phyloP scores from a whole-genome alignment of 2,329 filamentous ascomycete species.

The Diaporthe sp. region DNA sequence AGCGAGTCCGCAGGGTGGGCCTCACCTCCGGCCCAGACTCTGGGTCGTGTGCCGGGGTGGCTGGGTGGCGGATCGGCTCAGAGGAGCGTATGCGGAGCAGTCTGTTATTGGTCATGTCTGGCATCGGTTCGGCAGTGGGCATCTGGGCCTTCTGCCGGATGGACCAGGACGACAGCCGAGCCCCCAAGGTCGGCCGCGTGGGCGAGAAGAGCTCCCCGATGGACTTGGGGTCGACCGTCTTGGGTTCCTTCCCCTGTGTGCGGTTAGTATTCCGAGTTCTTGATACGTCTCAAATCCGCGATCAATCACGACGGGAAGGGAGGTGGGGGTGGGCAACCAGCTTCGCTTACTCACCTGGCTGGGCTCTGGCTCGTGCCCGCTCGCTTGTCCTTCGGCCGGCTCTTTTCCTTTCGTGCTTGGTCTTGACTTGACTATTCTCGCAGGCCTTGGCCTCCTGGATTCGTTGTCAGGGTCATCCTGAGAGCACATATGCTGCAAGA shows the following conservation, averaged over 20 bases:
- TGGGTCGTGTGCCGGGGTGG: background rate
- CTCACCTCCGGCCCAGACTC: background rate
- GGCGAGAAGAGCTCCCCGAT: constrained; percentile 25
- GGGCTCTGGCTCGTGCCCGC: background rate
- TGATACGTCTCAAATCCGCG: background rate
- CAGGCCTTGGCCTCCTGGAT: background rate
- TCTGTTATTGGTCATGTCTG: constrained; percentile 5
- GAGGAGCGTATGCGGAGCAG: background rate
- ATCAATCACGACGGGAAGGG: background rate
- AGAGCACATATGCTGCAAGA: constrained; percentile 25
- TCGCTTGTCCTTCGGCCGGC: background rate
- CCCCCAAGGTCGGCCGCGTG: background rate
- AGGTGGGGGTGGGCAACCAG: background rate
- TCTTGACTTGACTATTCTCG: constrained; percentile 20
- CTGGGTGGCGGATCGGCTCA: background rate
- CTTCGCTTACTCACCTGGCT: constrained; percentile 12
- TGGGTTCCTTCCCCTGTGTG: background rate
- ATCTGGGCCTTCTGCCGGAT: constrained; percentile 20
- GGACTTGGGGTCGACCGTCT: constrained; percentile 15
- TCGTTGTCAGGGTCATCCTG: constrained; percentile 17
- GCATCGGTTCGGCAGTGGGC: background rate
- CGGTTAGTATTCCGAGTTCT: background rate
- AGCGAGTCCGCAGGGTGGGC: constrained; percentile 7
- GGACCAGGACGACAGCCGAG: constrained; percentile 19
- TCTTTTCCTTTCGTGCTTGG: constrained; percentile 6